A percentile compares a stretch with the other conserved stretches of the same genome.
phyloP scores from a whole-genome alignment of 768 basidiomycete genomes.

The Amanita thiersii region DNA sequence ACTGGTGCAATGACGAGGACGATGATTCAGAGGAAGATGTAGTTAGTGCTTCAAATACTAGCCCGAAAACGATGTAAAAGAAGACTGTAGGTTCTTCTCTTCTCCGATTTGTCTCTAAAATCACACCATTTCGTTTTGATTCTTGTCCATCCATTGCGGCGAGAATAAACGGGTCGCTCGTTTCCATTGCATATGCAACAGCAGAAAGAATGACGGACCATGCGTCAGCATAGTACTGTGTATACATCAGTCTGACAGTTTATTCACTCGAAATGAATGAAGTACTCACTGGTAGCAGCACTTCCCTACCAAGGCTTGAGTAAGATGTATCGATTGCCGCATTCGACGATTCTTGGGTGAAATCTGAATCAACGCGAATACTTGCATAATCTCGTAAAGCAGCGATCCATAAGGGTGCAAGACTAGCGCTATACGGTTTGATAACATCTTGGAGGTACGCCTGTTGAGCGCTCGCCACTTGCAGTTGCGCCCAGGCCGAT shows the following conservation, averaged over 20 bases:
- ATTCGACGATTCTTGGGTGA: conserved; percentile 65
- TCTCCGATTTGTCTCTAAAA: conserved; percentile 20
- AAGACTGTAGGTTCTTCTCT: conserved; percentile 61
- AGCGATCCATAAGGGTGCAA: conserved; percentile 84
- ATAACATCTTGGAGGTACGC: conserved; percentile 75
- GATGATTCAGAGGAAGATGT: conserved; percentile 56
- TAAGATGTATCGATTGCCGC: conserved; percentile 76
- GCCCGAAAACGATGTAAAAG: conserved; percentile 87
- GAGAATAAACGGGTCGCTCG: conserved; percentile 55
- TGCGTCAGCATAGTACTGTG: conserved; percentile 78
- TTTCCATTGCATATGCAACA: conserved; percentile 71
- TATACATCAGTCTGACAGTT: conserved; percentile 7
- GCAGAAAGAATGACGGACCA: conserved; percentile 84
- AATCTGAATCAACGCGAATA: conserved; percentile 83
- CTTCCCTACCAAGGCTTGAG: conserved; percentile 84
- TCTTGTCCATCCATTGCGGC: conserved; percentile 80
- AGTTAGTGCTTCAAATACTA: conserved; percentile 86
- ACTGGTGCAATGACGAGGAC: conserved; percentile 30
- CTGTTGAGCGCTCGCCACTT: conserved; percentile 69
- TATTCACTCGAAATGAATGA: background rate
- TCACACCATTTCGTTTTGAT: conserved; percentile 15
- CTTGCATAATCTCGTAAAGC: conserved; percentile 89
- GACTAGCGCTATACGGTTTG: conserved; percentile 63
- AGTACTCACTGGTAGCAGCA: conserved; percentile 74
- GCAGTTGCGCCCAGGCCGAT: conserved; percentile 92